phyloP scores from a whole-genome alignment of 148 eudicot species.

The Talinum fruticosum region DNA sequence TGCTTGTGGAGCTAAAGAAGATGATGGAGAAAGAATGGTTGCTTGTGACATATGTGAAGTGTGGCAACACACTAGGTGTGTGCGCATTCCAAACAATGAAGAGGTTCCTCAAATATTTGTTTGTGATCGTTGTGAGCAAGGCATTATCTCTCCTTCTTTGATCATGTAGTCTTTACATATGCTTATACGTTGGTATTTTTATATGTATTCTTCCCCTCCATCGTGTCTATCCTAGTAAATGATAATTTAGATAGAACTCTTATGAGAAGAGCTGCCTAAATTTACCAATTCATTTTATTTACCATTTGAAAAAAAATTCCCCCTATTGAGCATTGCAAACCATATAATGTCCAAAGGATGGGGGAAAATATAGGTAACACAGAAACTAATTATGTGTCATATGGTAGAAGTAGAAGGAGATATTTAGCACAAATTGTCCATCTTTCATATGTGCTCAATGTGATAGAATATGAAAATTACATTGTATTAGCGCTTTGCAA shows the following conservation, averaged over 20 bases:
- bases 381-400: neutral
- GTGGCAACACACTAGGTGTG: constrained; percentile 87
- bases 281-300: no score
- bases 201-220: no score
- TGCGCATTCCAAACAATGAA: constrained; percentile 62
- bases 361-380: neutral
- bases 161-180: constrained; percentile 13
- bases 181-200: no score
- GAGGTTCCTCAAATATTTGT: constrained; percentile 73
- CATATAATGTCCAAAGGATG: neutral
- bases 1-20: constrained; percentile 70
- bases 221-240: no score
- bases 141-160: constrained; percentile 61
- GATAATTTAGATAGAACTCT: no score
- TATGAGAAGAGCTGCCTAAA: no score
- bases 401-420: neutral
- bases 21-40: constrained; percentile 92
- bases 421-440: no score
- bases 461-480: no score
- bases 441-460: no score
- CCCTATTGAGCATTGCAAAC: neutral
- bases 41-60: constrained; percentile 89
- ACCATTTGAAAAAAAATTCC: no score
- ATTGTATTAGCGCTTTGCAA: no score
- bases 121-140: constrained; percentile 77